Percentiles rank a stretch among this genome's conserved stretches.
phyloP scores from a whole-genome alignment of 768 basidiomycete genomes.

The Cystofilobasidium bisporidii region DNA sequence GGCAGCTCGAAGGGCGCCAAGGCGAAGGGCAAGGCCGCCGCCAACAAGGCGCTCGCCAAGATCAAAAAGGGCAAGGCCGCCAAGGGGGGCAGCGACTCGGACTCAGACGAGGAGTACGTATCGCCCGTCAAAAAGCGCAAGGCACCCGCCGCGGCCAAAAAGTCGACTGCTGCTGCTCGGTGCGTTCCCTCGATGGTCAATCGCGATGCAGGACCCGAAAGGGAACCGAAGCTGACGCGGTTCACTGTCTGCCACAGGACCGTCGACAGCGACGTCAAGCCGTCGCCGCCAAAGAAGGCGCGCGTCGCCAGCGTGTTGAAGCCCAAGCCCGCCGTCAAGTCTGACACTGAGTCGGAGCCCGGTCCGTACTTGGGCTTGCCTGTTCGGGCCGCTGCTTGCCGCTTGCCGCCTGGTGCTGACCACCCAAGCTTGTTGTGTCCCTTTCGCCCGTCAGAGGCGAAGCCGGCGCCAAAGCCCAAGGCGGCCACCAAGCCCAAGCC shows the following conservation, averaged over 20 bases:
- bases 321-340: conserved; percentile 2
- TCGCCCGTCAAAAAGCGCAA: conserved; percentile 29
- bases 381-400: too few species aligned
- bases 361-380: neutral
- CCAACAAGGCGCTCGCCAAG: conserved; percentile 43
- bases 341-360: neutral
- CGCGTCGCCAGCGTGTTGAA: conserved; percentile 1
- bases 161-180: too few species aligned
- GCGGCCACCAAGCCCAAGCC: too few species aligned
- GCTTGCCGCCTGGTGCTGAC: too few species aligned
- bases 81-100: conserved; percentile 34
- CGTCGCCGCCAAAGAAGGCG: conserved; percentile 1
- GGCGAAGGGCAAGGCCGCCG: conserved; percentile 45
- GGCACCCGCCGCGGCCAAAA: neutral
- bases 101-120: conserved; percentile 51
- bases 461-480: conserved; percentile 1
- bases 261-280: neutral
- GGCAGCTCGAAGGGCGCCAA: conserved; percentile 34
- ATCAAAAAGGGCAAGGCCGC: conserved; percentile 41
- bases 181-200: neutral
- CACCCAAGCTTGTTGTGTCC: neutral
- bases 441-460: neutral
- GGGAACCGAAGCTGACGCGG: conserved; percentile 1
- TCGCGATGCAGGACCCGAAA: too few species aligned
- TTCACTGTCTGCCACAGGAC: conserved; percentile 23